phyloP scores from a whole-genome alignment of 371 early-diverging fungal genomes.

The Apophysomyces ossiformis region DNA sequence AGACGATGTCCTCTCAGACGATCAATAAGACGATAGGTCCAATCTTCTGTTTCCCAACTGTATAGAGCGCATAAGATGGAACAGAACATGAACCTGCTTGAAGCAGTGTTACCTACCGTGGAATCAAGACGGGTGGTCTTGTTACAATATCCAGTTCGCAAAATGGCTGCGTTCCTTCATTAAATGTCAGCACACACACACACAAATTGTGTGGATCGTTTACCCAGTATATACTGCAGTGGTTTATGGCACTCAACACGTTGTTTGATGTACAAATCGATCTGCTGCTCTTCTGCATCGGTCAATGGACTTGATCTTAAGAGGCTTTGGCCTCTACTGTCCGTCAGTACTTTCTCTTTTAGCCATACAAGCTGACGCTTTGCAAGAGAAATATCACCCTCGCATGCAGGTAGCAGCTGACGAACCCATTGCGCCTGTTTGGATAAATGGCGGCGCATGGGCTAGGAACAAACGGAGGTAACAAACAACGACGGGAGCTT shows the following conservation, averaged over 20 bases:
- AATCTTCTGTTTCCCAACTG: conserved; percentile 94
- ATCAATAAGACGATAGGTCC: conserved; percentile 68
- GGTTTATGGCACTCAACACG: conserved; percentile 70
- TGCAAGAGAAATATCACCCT: conserved; percentile 31
- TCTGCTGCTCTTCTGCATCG: conserved; percentile 19
- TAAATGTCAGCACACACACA: background rate
- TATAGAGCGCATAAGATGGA: background rate
- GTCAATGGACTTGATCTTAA: conserved; percentile 9
- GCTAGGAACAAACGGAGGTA: too few relatives aligned
- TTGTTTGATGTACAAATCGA: conserved; percentile 49
- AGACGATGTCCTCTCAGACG: conserved; percentile 5
- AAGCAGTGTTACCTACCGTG: conserved; percentile 55
- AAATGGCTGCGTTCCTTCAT: conserved; percentile 79
- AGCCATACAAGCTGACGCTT: conserved; percentile 43
- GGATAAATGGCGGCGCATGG: conserved; percentile 18
- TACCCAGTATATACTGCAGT: conserved; percentile 86
- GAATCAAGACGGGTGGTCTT: conserved; percentile 82
- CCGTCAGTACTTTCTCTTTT: conserved; percentile 33
- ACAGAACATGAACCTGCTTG: background rate
- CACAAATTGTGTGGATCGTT: background rate
- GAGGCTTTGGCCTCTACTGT: background rate
- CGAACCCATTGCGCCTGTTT: conserved; percentile 25
- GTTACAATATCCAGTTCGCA: conserved; percentile 74
- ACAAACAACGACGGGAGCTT: too few relatives aligned
- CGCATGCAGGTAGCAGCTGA: conserved; percentile 34